These are phyloP conservation scores for Sugiyamaella valdiviana DNA, from an alignment of 805 yeast genomes.

Conservation along the genomic window DNA sequence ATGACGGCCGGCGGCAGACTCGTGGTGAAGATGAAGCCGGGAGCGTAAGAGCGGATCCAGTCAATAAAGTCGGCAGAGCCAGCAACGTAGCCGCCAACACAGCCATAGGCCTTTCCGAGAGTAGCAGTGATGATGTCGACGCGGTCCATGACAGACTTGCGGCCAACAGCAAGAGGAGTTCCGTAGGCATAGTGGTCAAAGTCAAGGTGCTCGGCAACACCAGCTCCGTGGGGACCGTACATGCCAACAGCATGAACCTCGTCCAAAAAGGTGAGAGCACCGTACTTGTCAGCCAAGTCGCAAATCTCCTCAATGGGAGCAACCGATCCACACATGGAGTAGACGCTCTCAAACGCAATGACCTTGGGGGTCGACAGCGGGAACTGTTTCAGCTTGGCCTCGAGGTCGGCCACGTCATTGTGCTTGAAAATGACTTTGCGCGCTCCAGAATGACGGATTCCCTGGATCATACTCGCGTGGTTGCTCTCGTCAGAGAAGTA, in stretches of 20 bases:
- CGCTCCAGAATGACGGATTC: conserved; percentile 85
- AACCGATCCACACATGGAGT: conserved; percentile 97
- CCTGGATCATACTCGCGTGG: conserved; percentile 97
- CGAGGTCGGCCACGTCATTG: conserved; percentile 80
- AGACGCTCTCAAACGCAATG: conserved; percentile 95
- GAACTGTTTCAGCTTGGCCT: conserved; percentile 64
- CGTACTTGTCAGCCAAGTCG: conserved; percentile 94
- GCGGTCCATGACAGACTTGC: conserved; percentile 70
- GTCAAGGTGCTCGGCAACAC: conserved; percentile 95
- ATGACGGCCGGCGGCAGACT: conserved; percentile 94
- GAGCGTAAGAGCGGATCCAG: conserved; percentile 94
- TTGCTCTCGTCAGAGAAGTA: conserved; percentile 88
- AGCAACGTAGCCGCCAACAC: conserved; percentile 97
- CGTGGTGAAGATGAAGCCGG: conserved; percentile 97
- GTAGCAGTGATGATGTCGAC: conserved; percentile 97
- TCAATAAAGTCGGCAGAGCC: conserved; percentile 78
- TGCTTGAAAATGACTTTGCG: conserved; percentile 87
- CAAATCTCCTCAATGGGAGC: conserved; percentile 90
- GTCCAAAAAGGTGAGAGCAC: conserved; percentile 93
- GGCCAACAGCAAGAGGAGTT: conserved; percentile 14
- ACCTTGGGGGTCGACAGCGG: conserved; percentile 88
- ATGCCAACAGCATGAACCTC: conserved; percentile 99
- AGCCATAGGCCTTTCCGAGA: conserved; percentile 92
- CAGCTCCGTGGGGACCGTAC: conserved; percentile 99
- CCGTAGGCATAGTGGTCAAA: conserved; percentile 67